A percentile compares a stretch with the other conserved stretches of the same genome.
Evolutionary conservation across 2,329 filamentous ascomycete genomes (phyloP).

Genomic region (Ascochyta viciae-villosae): DNA sequence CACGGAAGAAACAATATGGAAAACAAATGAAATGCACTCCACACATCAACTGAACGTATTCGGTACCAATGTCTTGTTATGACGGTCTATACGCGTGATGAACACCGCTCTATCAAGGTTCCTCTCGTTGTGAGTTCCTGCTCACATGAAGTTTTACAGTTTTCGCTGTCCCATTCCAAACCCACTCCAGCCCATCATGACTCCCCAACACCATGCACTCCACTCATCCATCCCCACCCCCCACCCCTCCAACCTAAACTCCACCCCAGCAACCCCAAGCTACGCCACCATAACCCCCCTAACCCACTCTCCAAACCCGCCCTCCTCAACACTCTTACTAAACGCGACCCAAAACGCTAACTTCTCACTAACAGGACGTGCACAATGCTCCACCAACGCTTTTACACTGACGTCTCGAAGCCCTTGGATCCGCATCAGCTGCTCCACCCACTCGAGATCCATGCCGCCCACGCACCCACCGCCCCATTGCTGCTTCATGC

Average conservation of each 20-base stretch:
- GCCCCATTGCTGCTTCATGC: slow-evolving; percentile 39
- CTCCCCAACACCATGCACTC: not conserved
- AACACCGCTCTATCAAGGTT: not conserved
- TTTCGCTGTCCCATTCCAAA: too few relatives aligned
- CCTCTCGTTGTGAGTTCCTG: not conserved
- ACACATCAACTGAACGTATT: not conserved
- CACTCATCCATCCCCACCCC: not conserved
- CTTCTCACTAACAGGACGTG: slow-evolving; percentile 59
- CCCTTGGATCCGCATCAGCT: slow-evolving; percentile 60
- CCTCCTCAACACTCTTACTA: slow-evolving; percentile 64
- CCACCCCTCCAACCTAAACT: not conserved
- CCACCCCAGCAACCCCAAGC: not conserved
- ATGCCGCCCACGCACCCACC: slow-evolving; percentile 28
- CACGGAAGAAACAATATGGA: not conserved
- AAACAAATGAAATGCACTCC: not conserved
- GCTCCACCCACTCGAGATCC: slow-evolving; percentile 64
- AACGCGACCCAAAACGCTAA: slow-evolving; percentile 67
- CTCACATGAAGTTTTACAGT: too few relatives aligned
- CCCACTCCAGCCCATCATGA: too few relatives aligned
- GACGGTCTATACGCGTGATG: not conserved
- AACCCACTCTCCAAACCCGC: slow-evolving; percentile 62
- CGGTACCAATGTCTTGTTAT: not conserved
- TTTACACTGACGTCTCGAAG: slow-evolving; percentile 60
- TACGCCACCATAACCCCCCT: slow-evolving; percentile 44
- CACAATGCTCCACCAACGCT: slow-evolving; percentile 62